Evolutionary conservation across 2,329 filamentous ascomycete genomes (phyloP).

Genomic region (Ophiostoma angusticollis): DNA sequence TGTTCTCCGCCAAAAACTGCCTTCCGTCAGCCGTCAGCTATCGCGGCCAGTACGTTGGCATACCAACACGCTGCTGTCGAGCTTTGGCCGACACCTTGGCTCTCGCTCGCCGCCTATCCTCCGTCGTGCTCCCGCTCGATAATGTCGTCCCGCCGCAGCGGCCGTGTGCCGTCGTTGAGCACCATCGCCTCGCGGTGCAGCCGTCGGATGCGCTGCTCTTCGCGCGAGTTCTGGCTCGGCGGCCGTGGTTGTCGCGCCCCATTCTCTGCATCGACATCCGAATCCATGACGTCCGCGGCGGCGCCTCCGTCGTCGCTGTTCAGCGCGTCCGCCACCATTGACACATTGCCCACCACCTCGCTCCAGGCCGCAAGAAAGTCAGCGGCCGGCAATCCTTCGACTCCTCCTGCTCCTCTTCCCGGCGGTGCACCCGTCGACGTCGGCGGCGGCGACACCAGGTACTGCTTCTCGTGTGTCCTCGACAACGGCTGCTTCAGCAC

Average conservation of each 20-base stretch:
- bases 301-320: background rate
- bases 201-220: conserved; percentile 61
- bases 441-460: conserved; percentile 26
- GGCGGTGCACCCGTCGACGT: too few relatives aligned
- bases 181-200: conserved; percentile 82
- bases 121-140: conserved; percentile 49
- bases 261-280: background rate
- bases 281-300: background rate
- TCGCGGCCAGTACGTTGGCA: too few relatives aligned
- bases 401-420: too few relatives aligned
- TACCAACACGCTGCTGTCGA: too few relatives aligned
- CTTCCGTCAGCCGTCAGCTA: too few relatives aligned
- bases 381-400: too few relatives aligned
- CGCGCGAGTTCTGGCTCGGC: conserved; percentile 39
- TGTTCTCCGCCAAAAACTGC: too few relatives aligned
- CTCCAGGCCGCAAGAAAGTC: too few relatives aligned
- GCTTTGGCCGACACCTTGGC: too few relatives aligned
- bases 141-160: conserved; percentile 63
- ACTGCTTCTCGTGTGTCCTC: background rate
- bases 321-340: background rate
- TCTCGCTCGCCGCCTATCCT: too few relatives aligned
- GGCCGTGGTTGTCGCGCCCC: conserved; percentile 22
- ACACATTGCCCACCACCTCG: too few relatives aligned
- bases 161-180: conserved; percentile 69
- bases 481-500: conserved; percentile 21